A percentile compares a stretch with the other conserved stretches of the same genome.
Conservation (phyloP, 2,329 filamentous ascomycete genomes). For the Fusarium poae region DNA sequence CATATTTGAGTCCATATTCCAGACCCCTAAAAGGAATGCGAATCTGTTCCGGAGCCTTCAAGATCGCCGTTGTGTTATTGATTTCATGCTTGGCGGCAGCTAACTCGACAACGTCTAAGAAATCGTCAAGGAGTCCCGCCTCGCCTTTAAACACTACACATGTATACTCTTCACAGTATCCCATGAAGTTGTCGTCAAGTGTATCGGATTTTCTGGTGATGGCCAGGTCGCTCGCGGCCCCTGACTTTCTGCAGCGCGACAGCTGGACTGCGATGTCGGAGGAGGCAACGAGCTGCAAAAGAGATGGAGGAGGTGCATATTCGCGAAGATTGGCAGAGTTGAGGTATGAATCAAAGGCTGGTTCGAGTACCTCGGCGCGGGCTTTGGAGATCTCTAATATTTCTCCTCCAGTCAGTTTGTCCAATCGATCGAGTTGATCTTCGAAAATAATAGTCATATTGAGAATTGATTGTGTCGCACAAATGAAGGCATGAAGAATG, state of each 20-base stretch:
- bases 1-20: constrained; percentile 38
- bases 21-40: constrained; percentile 42
- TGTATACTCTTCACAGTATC: constrained; percentile 30
- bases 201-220: constrained; percentile 32
- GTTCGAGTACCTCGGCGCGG: constrained; percentile 18
- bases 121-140: constrained; percentile 31
- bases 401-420: background rate
- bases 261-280: constrained; percentile 28
- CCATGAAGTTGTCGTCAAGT: constrained; percentile 44
- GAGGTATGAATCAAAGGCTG: constrained; percentile 38
- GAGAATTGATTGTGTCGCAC: background rate
- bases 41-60: constrained; percentile 35
- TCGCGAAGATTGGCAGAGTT: constrained; percentile 10
- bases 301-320: constrained; percentile 7
- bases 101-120: constrained; percentile 36
- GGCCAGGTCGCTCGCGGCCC: constrained; percentile 21
- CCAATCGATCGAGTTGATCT: constrained; percentile 5
- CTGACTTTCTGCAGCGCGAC: constrained; percentile 15
- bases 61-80: constrained; percentile 16
- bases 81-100: constrained; percentile 7
- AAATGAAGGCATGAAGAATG: background rate
- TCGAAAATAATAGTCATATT: constrained; percentile 24
- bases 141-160: constrained; percentile 46
- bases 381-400: background rate
- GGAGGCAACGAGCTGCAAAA: constrained; percentile 28